phyloP scores from a whole-genome alignment of 441 rosid genomes.

The Geranium incanum region DNA sequence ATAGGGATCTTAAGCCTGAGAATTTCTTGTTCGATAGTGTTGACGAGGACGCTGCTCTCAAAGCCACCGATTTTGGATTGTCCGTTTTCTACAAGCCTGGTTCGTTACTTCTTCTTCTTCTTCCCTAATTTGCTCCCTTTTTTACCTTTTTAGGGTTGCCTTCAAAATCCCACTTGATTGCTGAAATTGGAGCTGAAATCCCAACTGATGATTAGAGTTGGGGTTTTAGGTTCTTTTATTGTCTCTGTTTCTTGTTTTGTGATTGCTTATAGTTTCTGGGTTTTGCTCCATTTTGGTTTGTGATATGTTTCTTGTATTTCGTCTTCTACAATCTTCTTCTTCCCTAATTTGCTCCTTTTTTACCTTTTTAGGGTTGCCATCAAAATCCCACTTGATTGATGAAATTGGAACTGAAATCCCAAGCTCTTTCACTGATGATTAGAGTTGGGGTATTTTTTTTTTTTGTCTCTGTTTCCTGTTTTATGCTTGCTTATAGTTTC shows the following conservation, averaged over 20 bases:
- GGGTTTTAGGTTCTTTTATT: background rate
- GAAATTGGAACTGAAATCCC: background rate
- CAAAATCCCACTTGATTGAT: background rate
- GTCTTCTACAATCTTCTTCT: slow-evolving; percentile 41
- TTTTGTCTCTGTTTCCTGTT: too few relatives aligned
- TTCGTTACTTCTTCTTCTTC: slow-evolving; percentile 18
- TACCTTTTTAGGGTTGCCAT: background rate
- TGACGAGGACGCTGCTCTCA: slow-evolving; percentile 60
- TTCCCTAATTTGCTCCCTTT: background rate
- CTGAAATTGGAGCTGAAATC: background rate
- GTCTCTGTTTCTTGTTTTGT: too few relatives aligned
- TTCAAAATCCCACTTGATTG: background rate
- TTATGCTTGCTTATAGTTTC: background rate
- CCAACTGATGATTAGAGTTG: background rate
- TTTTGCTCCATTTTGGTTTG: too few relatives aligned
- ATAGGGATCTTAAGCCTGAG: slow-evolving; percentile 50
- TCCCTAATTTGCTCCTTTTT: background rate
- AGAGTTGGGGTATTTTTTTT: background rate
- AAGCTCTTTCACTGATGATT: too few relatives aligned
- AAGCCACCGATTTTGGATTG: slow-evolving; percentile 79
- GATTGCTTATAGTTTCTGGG: background rate
- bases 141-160: background rate
- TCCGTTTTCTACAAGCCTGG: slow-evolving; percentile 84
- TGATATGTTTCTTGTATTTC: too few relatives aligned
- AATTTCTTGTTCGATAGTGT: slow-evolving; percentile 66